Base-by-base conservation (phyloP, 495 filamentous ascomycete genomes). In the Oleoguttula mirabilis region DNA sequence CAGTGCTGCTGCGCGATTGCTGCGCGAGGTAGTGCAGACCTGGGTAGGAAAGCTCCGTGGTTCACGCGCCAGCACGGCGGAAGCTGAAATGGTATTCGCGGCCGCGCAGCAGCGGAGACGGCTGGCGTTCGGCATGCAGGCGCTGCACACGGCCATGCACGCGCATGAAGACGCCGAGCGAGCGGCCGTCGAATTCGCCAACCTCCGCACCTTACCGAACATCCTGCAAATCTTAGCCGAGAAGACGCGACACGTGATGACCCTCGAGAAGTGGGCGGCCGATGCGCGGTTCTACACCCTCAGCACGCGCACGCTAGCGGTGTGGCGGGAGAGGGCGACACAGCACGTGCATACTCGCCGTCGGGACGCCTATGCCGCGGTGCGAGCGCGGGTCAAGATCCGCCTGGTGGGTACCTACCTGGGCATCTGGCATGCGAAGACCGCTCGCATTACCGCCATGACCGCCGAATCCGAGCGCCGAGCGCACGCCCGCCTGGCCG, bases 271-370 rank as follows among this genome's bases (percentile, higher is more conserved):
- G 7, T 72, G 71, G 70, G 66, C 77, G 15, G 48, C 51, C 7
- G 63, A 77, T 55, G 76, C 75, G 8, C 48, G 62, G 8, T 81
- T 73, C 37, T 84, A 77, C 48, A 74, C 80, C 43, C 41, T 69
- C 17, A 63, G 69, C 22, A 73, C 66, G 12, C 66, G 63, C 44
- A 55, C 60, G n/a, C 43, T 79, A 19, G 75, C 71, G 39, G 45
- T 45, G 20, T 83, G 77, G 79, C 66, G 65, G 35, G 57, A 60
- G 33, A 69, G 73, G 11, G 66, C 66, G 5, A 47, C 66, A 22
- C 60, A 69, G 32, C 65, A 71, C 6, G 62, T 68, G 21, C 69
- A 71, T 42, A 63, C 68, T 40, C 73, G 72, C 32, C 67, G 74
- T 7, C 70, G 73, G 35, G 67, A 73, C 17, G 69, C 75, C 7